Conservation (phyloP, 768 basidiomycete species). For the Suillus fuscotomentosus region DNA sequence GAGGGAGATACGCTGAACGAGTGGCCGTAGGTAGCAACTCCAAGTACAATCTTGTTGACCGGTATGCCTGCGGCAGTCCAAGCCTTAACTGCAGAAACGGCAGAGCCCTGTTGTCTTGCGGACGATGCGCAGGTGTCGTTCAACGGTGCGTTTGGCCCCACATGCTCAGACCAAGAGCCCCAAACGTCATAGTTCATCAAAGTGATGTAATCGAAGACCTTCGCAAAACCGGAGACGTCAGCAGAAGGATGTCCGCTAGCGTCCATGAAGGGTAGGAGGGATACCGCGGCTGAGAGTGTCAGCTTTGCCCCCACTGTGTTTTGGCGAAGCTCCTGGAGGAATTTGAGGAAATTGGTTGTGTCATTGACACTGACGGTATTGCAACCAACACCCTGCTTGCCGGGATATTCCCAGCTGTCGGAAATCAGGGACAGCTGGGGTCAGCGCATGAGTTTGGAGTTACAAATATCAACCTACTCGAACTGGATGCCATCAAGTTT, state of each 20-base stretch:
- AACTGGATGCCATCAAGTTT: conserved; percentile 58
- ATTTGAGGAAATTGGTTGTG: conserved; percentile 71
- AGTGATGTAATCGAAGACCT: conserved; percentile 63
- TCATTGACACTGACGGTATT: conserved; percentile 63
- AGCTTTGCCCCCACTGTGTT: conserved; percentile 50
- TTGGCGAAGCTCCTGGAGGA: conserved; percentile 66
- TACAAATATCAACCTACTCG: conserved; percentile 38
- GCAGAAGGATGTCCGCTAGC: conserved; percentile 56
- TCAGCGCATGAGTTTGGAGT: conserved; percentile 13
- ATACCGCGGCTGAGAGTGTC: conserved; percentile 69
- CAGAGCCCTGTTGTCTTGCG: conserved; percentile 67
- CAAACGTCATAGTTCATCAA: conserved; percentile 69
- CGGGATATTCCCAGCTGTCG: conserved; percentile 88
- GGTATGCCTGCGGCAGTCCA: conserved; percentile 84
- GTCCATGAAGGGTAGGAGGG: conserved; percentile 64
- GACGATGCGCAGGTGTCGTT: conserved; percentile 69
- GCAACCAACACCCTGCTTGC: conserved; percentile 60
- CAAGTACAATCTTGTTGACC: conserved; percentile 65
- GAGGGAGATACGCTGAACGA: conserved; percentile 49
- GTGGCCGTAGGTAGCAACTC: conserved; percentile 81
- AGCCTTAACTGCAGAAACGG: conserved; percentile 61
- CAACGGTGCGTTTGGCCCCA: conserved; percentile 82
- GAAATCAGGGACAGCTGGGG: conserved; percentile 14
- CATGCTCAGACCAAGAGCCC: conserved; percentile 48
- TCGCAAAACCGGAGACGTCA: conserved; percentile 72